phyloP scores from a whole-genome alignment of 23 red algal species.

The Gracilaria caudata region DNA sequence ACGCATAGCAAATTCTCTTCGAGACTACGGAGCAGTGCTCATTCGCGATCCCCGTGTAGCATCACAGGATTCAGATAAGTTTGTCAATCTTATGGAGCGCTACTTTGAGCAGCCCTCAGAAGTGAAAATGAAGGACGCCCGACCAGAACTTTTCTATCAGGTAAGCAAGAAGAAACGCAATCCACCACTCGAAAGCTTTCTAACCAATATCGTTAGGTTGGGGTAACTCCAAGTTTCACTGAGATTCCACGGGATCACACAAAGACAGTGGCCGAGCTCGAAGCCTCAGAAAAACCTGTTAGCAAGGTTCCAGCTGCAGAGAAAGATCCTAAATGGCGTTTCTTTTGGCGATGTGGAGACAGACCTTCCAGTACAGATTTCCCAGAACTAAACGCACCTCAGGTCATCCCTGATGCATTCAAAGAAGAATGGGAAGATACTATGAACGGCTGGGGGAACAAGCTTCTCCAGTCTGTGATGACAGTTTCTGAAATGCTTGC shows the following conservation, averaged over 20 bases:
- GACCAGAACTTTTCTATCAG: constrained; percentile 90
- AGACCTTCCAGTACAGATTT: constrained; percentile 63
- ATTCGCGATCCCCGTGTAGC: constrained; percentile 79
- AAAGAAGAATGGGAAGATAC: constrained; percentile 67
- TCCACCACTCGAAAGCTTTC: not conserved
- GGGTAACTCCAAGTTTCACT: constrained; percentile 72
- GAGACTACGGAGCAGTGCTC: constrained; percentile 75
- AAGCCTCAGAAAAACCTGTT: constrained; percentile 43
- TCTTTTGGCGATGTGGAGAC: constrained; percentile 86
- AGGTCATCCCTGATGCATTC: constrained; percentile 84
- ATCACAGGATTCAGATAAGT: constrained; percentile 38
- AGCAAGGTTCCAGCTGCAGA: constrained; percentile 4
- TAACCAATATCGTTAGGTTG: constrained; percentile 28
- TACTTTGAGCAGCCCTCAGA: constrained; percentile 76
- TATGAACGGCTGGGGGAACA: constrained; percentile 82
- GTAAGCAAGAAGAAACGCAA: constrained; percentile 25
- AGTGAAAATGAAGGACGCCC: constrained; percentile 84
- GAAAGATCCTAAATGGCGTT: constrained; percentile 92
- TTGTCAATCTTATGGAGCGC: constrained; percentile 87
- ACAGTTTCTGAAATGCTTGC: constrained; percentile 86
- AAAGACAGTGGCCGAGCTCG: constrained; percentile 17
- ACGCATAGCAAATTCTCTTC: constrained; percentile 55
- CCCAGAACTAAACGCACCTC: constrained; percentile 85
- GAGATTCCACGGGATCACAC: constrained; percentile 84
- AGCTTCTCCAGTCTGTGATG: constrained; percentile 59